Evolutionary conservation across 495 filamentous ascomycete genomes (phyloP).

Genomic region (Bacidia rubella): DNA sequence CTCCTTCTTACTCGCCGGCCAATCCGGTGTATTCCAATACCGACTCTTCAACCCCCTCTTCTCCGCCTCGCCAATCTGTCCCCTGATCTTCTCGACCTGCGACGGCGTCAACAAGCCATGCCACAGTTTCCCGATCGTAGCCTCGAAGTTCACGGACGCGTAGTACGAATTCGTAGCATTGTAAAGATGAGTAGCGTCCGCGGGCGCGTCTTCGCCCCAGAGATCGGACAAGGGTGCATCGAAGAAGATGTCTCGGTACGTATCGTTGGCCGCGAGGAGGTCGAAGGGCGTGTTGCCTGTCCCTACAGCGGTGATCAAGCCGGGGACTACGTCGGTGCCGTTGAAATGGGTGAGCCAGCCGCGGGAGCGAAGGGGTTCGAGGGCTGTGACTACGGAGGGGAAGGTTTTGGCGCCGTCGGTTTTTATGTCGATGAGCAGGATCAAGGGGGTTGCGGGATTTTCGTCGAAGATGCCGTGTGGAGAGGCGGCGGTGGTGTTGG

Average conservation of each 20-base stretch:
- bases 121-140: conserved; percentile 25
- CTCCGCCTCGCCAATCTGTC: conserved; percentile 48
- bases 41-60: conserved; percentile 48
- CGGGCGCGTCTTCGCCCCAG: neutral
- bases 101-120: conserved; percentile 21
- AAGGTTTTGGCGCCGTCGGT: conserved; percentile 35
- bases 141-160: conserved; percentile 30
- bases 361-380: conserved; percentile 41
- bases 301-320: conserved; percentile 59
- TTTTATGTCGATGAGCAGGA: conserved; percentile 27
- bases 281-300: conserved; percentile 51
- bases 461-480: conserved; percentile 46
- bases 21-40: conserved; percentile 61
- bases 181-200: conserved; percentile 11
- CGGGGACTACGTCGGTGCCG: conserved; percentile 27
- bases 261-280: conserved; percentile 28
- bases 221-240: conserved; percentile 45
- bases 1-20: conserved; percentile 54
- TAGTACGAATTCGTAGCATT: conserved; percentile 27
- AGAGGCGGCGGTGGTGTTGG: conserved; percentile 26
- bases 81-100: conserved; percentile 44
- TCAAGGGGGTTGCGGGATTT: conserved; percentile 18
- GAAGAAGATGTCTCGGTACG: conserved; percentile 51
- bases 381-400: conserved; percentile 31
- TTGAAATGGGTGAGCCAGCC: conserved; percentile 47